Percentiles rank a stretch among this genome's conserved stretches.
Evolutionary conservation across 129 eudicot genomes (phyloP).

Genomic region (Helianthus tuberosus): DNA sequence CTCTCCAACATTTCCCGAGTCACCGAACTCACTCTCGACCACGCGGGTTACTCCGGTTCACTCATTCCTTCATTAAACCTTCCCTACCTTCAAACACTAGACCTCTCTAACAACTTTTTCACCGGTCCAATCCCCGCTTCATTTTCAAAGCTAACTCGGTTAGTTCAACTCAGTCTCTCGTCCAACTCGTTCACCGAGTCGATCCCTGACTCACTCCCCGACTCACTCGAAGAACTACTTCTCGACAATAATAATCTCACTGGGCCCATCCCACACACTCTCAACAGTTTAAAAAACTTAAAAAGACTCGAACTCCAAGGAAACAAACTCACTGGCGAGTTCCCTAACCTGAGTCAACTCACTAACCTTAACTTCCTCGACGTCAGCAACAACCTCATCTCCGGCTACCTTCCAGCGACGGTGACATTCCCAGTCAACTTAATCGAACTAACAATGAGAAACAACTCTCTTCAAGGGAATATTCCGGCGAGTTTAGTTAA

Average conservation of each 20-base stretch:
- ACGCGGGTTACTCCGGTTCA: constrained; percentile 74
- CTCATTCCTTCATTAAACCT: constrained; percentile 54
- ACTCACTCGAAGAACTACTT: constrained; percentile 57
- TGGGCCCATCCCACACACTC: constrained; percentile 52
- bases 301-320: constrained; percentile 74
- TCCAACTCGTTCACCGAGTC: constrained; percentile 64
- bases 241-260: constrained; percentile 56
- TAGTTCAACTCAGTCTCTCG: constrained; percentile 56
- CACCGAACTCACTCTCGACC: constrained; percentile 83
- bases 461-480: constrained; percentile 59
- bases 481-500: constrained; percentile 35
- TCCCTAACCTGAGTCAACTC: constrained; percentile 73
- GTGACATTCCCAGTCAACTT: constrained; percentile 40
- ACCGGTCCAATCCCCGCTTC: constrained; percentile 70
- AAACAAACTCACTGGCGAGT: constrained; percentile 61
- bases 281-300: constrained; percentile 52
- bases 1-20: constrained; percentile 41
- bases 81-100: constrained; percentile 66
- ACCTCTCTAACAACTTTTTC: constrained; percentile 69
- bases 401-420: constrained; percentile 51
- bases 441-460: constrained; percentile 55
- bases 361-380: constrained; percentile 49
- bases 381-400: constrained; percentile 61
- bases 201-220: constrained; percentile 57
- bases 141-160: constrained; percentile 52